Percentiles rank a stretch among this genome's conserved stretches.
These are phyloP conservation scores for Neofusicoccum sp. DNA, from an alignment of 2,329 filamentous ascomycete species.

Conservation along the genomic window DNA sequence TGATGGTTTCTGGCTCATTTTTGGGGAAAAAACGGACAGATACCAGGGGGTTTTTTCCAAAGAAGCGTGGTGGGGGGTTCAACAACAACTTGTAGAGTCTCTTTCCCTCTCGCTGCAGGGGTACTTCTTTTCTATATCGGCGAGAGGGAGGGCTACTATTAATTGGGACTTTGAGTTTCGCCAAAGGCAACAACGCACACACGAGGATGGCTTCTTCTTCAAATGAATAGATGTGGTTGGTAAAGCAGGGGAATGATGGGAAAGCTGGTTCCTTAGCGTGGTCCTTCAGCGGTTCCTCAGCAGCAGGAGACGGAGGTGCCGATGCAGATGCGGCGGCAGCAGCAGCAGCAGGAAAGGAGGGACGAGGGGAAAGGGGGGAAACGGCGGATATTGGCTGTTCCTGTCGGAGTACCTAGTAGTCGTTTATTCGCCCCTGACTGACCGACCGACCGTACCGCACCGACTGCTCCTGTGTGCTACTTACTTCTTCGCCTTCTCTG, in stretches of 20 bases:
- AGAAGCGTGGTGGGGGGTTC: conserved; percentile 3
- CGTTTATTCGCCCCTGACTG: too few relatives aligned
- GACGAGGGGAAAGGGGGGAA: too few relatives aligned
- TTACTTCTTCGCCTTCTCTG: too few relatives aligned
- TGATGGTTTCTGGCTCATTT: conserved; percentile 10
- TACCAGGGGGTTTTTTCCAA: conserved; percentile 2
- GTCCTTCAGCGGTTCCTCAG: neutral
- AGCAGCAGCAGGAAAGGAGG: too few relatives aligned
- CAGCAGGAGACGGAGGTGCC: too few relatives aligned
- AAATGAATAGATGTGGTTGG: neutral
- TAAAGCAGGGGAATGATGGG: too few relatives aligned
- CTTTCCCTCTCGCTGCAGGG: neutral
- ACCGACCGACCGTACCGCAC: too few relatives aligned
- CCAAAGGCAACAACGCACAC: conserved; percentile 8
- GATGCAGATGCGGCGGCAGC: too few relatives aligned
- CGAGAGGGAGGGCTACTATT: conserved; percentile 12
- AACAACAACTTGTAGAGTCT: conserved; percentile 10
- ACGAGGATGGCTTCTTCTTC: conserved; percentile 1
- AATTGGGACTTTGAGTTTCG: conserved; percentile 14
- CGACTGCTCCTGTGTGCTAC: too few relatives aligned
- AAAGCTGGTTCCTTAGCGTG: too few relatives aligned
- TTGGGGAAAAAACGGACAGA: conserved; percentile 10
- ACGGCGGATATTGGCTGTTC: too few relatives aligned
- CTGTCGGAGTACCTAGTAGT: too few relatives aligned
- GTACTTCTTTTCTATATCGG: neutral